Base-by-base conservation (phyloP, 2,329 filamentous ascomycete genomes). In the Plenodomus lindquistii region DNA sequence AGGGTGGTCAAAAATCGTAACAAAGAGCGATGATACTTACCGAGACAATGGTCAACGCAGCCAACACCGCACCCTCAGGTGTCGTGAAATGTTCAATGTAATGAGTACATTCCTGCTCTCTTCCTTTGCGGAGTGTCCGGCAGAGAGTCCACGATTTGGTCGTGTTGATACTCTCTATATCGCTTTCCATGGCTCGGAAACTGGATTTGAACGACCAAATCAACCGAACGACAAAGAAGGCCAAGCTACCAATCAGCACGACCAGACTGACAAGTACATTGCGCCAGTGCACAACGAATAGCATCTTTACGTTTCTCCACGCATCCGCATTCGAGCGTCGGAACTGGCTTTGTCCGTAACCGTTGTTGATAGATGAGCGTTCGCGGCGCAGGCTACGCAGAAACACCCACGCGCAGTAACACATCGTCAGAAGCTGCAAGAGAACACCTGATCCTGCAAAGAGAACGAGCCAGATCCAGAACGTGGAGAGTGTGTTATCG, bases 381-480 rank as follows among this genome's bases (percentile, higher is more conserved):
- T 59, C 53, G 4, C 47, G 50, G 2, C 46, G 37, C 27, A 68
- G 46, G 5, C 59, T 60, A 1, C 68, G 59, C 8, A 71, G 31
- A 51, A 70, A 74, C 7, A 71, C 45, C 42, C 50, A 68, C 9
- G 71, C 46, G 48, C 71, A 72, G 47, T 71, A 73, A 1, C 51
- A 59, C 1, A 60, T 70, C 4, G 71, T 73, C 15, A 56, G 42
- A 2, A 56, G 46, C 42, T 73, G 67, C 5, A 73, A 48, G 8
- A 69, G 18, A 13, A 71, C 66, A 1, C 55, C 60, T 4, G 57
- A 42, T 15, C 57, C 43, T 1, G 69, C 62, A 38, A 74, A 72
- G 4, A 60, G 52, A 34, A 74, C 55, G 4, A 72, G 54, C 71
- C 72, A 74, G 29, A 59, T 54, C 62, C 72, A 74, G 50, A 72